Evolutionary conservation across 2,329 filamentous ascomycete genomes (phyloP).

Genomic region (Ophiocordyceps camponoti-leonardi): DNA sequence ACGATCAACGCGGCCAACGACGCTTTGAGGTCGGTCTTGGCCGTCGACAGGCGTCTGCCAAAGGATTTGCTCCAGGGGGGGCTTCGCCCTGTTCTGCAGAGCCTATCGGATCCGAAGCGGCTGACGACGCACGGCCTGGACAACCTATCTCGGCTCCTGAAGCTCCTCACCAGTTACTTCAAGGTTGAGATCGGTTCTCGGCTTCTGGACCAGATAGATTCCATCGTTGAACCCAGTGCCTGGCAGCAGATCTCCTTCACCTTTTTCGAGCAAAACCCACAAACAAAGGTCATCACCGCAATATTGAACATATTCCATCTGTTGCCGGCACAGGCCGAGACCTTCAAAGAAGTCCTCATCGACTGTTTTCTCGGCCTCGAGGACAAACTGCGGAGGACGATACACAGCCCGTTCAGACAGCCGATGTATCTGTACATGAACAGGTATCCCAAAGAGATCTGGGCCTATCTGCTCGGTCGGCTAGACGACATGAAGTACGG

Average conservation of each 20-base stretch:
- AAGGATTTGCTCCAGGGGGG: constrained; percentile 93
- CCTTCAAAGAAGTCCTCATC: constrained; percentile 80
- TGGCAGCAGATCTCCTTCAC: constrained; percentile 89
- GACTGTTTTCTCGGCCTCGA: constrained; percentile 84
- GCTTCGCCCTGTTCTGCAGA: constrained; percentile 86
- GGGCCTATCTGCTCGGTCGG: constrained; percentile 60
- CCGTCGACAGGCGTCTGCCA: constrained; percentile 77
- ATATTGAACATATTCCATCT: constrained; percentile 96
- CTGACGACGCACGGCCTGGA: constrained; percentile 80
- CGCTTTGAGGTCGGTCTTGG: constrained; percentile 72
- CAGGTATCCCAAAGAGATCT: constrained; percentile 77
- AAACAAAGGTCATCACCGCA: constrained; percentile 88
- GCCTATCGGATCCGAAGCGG: constrained; percentile 83
- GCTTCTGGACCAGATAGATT: constrained; percentile 84
- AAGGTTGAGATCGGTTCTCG: constrained; percentile 94
- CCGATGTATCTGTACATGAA: constrained; percentile 90
- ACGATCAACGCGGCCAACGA: constrained; percentile 90
- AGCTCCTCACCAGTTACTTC: constrained; percentile 92
- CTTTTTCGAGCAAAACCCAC: constrained; percentile 77
- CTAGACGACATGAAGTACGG: constrained; percentile 78
- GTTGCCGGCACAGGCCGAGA: constrained; percentile 75
- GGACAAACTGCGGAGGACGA: constrained; percentile 65
- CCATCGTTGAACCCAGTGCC: constrained; percentile 63
- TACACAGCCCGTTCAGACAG: constrained; percentile 77
- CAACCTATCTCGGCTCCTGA: constrained; percentile 74